Percentiles rank a stretch among this genome's conserved stretches.
Evolutionary conservation across 1,139 yeast genomes (phyloP).

Genomic region (Eremothecium gossypii): DNA sequence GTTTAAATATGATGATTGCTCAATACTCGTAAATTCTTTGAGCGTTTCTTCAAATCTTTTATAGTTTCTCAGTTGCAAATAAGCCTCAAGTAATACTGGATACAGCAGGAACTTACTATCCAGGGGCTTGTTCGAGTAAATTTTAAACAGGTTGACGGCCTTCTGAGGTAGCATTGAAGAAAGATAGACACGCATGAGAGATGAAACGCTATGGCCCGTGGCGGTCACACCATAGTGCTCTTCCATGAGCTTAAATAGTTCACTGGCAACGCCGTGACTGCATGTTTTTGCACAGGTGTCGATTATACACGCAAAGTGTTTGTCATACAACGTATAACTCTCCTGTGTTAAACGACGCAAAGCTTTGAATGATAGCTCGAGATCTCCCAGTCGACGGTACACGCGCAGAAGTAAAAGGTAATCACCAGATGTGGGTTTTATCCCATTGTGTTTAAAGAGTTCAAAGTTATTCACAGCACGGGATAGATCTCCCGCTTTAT

Average conservation of each 20-base stretch:
- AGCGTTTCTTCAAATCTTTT: slow-evolving; percentile 16
- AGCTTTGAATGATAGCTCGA: slow-evolving; percentile 35
- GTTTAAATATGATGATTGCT: slow-evolving; percentile 13
- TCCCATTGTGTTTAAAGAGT: slow-evolving; percentile 32
- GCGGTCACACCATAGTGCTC: slow-evolving; percentile 25
- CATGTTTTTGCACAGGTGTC: slow-evolving; percentile 28
- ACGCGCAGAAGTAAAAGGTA: slow-evolving; percentile 37
- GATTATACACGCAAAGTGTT: slow-evolving; percentile 28
- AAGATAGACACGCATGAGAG: slow-evolving; percentile 25
- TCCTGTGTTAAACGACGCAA: slow-evolving; percentile 32
- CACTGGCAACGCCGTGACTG: slow-evolving; percentile 29
- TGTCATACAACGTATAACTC: slow-evolving; percentile 14
- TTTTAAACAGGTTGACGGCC: slow-evolving; percentile 17
- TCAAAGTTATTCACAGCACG: slow-evolving; percentile 39
- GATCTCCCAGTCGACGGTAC: slow-evolving; percentile 34
- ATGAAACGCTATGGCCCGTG: slow-evolving; percentile 18
- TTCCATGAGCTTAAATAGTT: slow-evolving; percentile 26
- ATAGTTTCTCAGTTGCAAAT: slow-evolving; percentile 12
- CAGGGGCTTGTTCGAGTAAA: slow-evolving; percentile 9
- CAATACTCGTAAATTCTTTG: slow-evolving; percentile 9
- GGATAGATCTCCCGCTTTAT: slow-evolving; percentile 38
- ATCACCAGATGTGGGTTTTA: slow-evolving; percentile 33
- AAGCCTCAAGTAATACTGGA: slow-evolving; percentile 19
- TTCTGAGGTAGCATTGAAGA: slow-evolving; percentile 16
- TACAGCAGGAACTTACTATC: slow-evolving; percentile 14